These are phyloP conservation scores for Colletotrichum coccodes DNA, from an alignment of 2,329 filamentous ascomycete genomes.

Conservation along the genomic window DNA sequence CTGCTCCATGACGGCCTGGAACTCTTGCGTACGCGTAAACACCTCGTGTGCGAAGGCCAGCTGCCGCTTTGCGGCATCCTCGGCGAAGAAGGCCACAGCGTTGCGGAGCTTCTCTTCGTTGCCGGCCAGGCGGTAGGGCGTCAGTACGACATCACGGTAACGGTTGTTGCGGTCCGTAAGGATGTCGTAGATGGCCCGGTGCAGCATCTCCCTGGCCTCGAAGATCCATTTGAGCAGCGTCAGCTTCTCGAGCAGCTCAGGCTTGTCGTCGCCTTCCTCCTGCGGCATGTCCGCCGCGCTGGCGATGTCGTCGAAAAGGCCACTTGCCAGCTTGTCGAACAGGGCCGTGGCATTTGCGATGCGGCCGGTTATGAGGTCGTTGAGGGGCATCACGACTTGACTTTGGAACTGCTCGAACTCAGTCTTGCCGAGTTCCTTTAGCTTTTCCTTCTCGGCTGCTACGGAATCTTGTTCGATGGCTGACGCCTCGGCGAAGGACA, in stretches of 20 bases:
- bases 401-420: constrained; percentile 89
- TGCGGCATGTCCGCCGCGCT: constrained; percentile 84
- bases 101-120: constrained; percentile 83
- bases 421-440: constrained; percentile 78
- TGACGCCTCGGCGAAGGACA: constrained; percentile 85
- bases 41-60: constrained; percentile 77
- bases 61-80: constrained; percentile 79
- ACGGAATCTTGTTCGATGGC: constrained; percentile 82
- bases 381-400: constrained; percentile 84
- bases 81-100: constrained; percentile 83
- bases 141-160: constrained; percentile 85
- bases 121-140: constrained; percentile 79
- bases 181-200: constrained; percentile 87
- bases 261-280: constrained; percentile 94
- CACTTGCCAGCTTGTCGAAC: constrained; percentile 79
- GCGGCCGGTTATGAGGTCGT: constrained; percentile 80
- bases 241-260: constrained; percentile 92
- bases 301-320: constrained; percentile 73
- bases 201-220: constrained; percentile 87
- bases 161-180: constrained; percentile 86
- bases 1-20: constrained; percentile 81
- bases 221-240: constrained; percentile 98
- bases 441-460: constrained; percentile 73
- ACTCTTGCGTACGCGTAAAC: constrained; percentile 78
- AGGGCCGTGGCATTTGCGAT: constrained; percentile 79